phyloP scores from a whole-genome alignment of 208 protist genomes.

The Trypanosoma theileri region DNA sequence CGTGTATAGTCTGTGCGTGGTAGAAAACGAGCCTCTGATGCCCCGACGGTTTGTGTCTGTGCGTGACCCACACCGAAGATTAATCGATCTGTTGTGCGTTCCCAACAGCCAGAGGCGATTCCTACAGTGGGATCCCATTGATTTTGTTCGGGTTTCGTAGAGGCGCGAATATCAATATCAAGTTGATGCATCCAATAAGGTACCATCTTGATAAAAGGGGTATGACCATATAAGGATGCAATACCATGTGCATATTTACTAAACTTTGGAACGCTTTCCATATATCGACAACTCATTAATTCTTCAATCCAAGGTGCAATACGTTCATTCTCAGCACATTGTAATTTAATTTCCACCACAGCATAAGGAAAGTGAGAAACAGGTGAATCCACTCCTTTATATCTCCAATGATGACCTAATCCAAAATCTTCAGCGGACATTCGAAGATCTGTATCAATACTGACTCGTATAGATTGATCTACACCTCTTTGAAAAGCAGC shows the following conservation, averaged over 20 bases:
- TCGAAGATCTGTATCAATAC: conserved; percentile 85
- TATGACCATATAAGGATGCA: conserved; percentile 85
- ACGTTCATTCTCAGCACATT: conserved; percentile 86
- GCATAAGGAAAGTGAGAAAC: conserved; percentile 84
- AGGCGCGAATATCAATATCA: conserved; percentile 85
- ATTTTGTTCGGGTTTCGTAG: conserved; percentile 78
- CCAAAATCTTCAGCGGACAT: conserved; percentile 86
- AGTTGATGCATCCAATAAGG: conserved; percentile 91
- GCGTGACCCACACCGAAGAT: conserved; percentile 77
- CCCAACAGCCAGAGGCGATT: conserved; percentile 69
- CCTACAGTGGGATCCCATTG: conserved; percentile 85
- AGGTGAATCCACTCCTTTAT: conserved; percentile 63
- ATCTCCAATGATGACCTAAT: conserved; percentile 84
- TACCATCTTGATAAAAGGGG: conserved; percentile 84
- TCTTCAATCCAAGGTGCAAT: conserved; percentile 90
- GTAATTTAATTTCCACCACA: conserved; percentile 87
- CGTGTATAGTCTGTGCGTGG: conserved; percentile 72
- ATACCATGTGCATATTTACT: conserved; percentile 91
- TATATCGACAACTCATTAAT: conserved; percentile 87
- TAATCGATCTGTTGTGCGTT: conserved; percentile 74
- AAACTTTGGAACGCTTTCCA: conserved; percentile 89
- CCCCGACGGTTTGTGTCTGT: conserved; percentile 82
- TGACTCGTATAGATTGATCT: conserved; percentile 85
- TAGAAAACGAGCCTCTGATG: conserved; percentile 81
- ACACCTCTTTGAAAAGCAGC: conserved; percentile 85